Conservation (phyloP, 2,329 filamentous ascomycete species). For the Beauveria brongniartii region DNA sequence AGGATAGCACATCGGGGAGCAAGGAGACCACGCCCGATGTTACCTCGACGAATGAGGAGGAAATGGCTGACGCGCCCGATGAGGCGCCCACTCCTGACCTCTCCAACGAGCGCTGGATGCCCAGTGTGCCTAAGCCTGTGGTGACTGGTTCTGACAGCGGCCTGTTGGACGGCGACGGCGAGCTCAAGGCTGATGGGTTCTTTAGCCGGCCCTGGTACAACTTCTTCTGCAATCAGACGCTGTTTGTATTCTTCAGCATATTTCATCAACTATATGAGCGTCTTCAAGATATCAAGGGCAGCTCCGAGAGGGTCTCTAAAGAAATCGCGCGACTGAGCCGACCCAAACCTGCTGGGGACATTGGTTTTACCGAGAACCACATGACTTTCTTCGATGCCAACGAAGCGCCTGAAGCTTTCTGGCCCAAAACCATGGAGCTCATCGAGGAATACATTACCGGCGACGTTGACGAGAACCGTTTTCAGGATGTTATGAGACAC, state of each 20-base stretch:
- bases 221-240: constrained; percentile 82
- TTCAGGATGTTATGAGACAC: constrained; percentile 84
- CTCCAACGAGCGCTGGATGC: constrained; percentile 58
- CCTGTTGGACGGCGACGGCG: constrained; percentile 49
- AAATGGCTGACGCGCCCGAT: constrained; percentile 55
- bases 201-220: constrained; percentile 78
- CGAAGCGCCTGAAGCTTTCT: constrained; percentile 61
- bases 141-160: constrained; percentile 40
- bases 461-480: constrained; percentile 71
- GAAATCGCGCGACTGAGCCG: constrained; percentile 66
- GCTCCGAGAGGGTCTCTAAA: constrained; percentile 62
- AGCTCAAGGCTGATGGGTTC: constrained; percentile 67
- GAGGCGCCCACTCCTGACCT: constrained; percentile 53
- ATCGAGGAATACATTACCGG: constrained; percentile 80
- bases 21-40: constrained; percentile 85
- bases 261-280: constrained; percentile 88
- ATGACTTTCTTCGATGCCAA: constrained; percentile 67
- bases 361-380: constrained; percentile 74
- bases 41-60: constrained; percentile 69
- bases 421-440: constrained; percentile 75
- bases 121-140: constrained; percentile 47
- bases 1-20: constrained; percentile 70
- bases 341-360: constrained; percentile 71
- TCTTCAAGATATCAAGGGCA: constrained; percentile 73
- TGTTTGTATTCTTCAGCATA: constrained; percentile 91